Evolutionary conservation across 331 rosid genomes (phyloP), one percentile per base, ranked within the genome.

Genomic region (Malus hybrid): DNA sequence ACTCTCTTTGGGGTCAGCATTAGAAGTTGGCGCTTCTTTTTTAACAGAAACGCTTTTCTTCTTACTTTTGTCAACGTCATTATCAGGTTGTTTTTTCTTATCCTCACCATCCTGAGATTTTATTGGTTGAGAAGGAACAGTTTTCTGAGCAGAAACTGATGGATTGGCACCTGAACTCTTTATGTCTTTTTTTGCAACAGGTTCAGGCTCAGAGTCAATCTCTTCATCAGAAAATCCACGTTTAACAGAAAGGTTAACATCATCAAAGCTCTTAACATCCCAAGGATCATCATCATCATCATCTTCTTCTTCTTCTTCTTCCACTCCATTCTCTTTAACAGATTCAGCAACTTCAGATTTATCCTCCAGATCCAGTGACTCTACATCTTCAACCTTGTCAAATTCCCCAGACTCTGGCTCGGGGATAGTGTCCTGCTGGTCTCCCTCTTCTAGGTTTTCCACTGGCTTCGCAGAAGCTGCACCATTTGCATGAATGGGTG

Each of bases 251-350:
- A 94, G 82, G 83, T 87, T 86, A 80, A 90, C 88, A 79, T 94
- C 97, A 78, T 90, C 97, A 97, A 97, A 92, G 83, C 99, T 94
- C 90, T 90, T 94, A 48, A 91, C 92, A 74, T 94, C 99, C 99
- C 99, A 94, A 76, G 89, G 97, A 73, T 94, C 97, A 80, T 86
- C 98, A 24, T 86, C 98, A 24, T 71, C 93, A 2, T 85, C 97
- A 6, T 91, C 98, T 10, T 88, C 96, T 7, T 88, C 97, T 28
- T 90, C 93, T 82, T 88, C 97, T 33, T 87, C 93, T 82, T 87
- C 91, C 32, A 76, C 69, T 50, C 55, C 89, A 80, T 82, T 80
- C 56, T 88, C 97, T 74, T 84, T 84, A 61, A 65, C 87, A 74
- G 81, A 81, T 80, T 86, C 96, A 71, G 85, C 66, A 83, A 66